phyloP scores from a whole-genome alignment of 352 stramenopile species.

The Phytophthora pistaciae region DNA sequence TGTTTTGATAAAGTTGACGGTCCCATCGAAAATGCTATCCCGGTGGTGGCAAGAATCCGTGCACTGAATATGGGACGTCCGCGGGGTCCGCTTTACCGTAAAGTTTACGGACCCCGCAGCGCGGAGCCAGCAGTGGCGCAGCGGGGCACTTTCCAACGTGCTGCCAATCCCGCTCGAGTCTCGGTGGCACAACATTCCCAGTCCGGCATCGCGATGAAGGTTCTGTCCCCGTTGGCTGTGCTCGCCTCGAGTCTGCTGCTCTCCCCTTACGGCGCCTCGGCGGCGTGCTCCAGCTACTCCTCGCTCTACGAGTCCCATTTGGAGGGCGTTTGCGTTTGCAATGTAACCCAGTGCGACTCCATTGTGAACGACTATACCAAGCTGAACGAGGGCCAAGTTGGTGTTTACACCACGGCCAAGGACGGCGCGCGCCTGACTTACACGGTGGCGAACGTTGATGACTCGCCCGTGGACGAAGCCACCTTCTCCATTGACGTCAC shows the following conservation, averaged over 20 bases:
- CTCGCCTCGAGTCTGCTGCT: slow-evolving; percentile 13
- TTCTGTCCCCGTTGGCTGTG: slow-evolving; percentile 5
- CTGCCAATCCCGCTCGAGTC: neutral
- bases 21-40: neutral
- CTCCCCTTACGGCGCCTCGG: slow-evolving; percentile 17
- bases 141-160: neutral
- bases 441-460: slow-evolving; percentile 38
- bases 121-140: no score
- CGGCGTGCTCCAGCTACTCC: slow-evolving; percentile 52
- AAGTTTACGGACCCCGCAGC: no score
- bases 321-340: slow-evolving; percentile 64
- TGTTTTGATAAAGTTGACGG: neutral
- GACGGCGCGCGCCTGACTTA: slow-evolving; percentile 56
- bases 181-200: neutral
- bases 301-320: slow-evolving; percentile 51
- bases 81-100: no score
- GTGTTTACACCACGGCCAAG: slow-evolving; percentile 59
- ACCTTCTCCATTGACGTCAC: slow-evolving; percentile 60
- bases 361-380: slow-evolving; percentile 56
- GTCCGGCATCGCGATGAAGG: slow-evolving; percentile 12
- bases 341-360: slow-evolving; percentile 57
- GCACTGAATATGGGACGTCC: neutral
- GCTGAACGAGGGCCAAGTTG: slow-evolving; percentile 46
- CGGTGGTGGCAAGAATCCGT: neutral
- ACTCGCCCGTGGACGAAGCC: slow-evolving; percentile 28